Base-by-base conservation (phyloP, 2,329 filamentous ascomycete species). In the Arthrinium puccinioides region DNA sequence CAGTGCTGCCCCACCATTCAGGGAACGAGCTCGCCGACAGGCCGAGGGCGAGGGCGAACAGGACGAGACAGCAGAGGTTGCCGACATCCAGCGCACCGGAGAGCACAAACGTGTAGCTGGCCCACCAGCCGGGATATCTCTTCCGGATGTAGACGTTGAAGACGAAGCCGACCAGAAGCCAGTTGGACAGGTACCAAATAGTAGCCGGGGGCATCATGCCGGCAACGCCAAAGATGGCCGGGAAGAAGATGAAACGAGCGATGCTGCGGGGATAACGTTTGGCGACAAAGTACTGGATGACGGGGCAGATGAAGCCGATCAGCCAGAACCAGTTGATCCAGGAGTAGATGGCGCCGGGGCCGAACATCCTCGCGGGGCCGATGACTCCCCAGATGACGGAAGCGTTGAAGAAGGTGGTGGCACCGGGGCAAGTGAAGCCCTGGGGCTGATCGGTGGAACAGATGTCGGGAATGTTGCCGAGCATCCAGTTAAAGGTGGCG, bases 181-280 rank as follows among this genome's bases (percentile, higher is more conserved):
- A 58, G 5, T 56, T 43, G 5, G 52, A 56, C 40, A 57, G n/a
- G n/a, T n/a, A n/a, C 50, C 49, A 58, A 0, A 67, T 66, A 33
- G 54, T 58, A 3, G 53, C 52, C 2, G 55, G 55, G 5, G 55
- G 55, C 11, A 58, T 58, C 21, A 58, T 52, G 4, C 55, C 55
- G 1, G 55, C 52, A 0, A 49, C 54, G 25, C 56, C 57, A 36
- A 58, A 58, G 44, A 58, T 55, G 24, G 58, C 49, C 0, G 55
- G 55, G 2, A 56, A 53, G 28, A 56, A 58, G 39, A 58, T 42
- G 27, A 50, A 58, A 13, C 51, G 48, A 7, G 56, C 36, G 49
- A 54, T 55, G 39, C 45, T 53, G 32, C 50, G 49, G 2, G 55
- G 55, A 32, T 57, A 0, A 69, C 72, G 2, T 70, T 70, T 1